phyloP scores from a whole-genome alignment of 192 early-diverging fungal genomes.

The Backusella macrospora region DNA sequence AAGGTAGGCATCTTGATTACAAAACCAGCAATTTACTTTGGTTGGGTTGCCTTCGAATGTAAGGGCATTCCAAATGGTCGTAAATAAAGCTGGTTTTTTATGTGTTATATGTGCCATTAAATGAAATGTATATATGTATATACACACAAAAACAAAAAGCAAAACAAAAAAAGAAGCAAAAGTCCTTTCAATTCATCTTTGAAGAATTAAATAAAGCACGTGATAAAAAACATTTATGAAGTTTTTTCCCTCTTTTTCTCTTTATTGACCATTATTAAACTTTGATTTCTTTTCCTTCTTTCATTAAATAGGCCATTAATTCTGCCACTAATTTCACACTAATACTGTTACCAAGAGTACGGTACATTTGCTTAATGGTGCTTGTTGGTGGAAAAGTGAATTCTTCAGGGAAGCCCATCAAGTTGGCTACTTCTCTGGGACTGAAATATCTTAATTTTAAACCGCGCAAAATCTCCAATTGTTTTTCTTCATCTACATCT shows the following conservation, averaged over 20 bases:
- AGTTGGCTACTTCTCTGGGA: constrained; percentile 66
- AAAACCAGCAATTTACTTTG: constrained; percentile 29
- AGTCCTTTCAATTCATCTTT: not conserved
- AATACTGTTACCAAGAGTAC: constrained; percentile 90
- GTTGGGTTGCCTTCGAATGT: not conserved
- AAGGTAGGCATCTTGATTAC: constrained; percentile 22
- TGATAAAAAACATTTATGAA: too few species aligned
- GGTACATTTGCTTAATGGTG: constrained; percentile 75
- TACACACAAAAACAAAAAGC: not conserved
- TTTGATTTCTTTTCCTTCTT: constrained; percentile 27
- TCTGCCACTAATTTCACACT: constrained; percentile 81
- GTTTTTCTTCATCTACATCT: constrained; percentile 34
- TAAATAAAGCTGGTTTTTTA: not conserved
- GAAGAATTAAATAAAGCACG: not conserved
- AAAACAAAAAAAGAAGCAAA: not conserved
- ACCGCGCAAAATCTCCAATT: constrained; percentile 38
- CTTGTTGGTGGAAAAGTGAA: constrained; percentile 75
- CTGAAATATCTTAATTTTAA: constrained; percentile 59
- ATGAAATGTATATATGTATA: not conserved
- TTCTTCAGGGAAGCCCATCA: constrained; percentile 78
- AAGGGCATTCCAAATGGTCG: not conserved
- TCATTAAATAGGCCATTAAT: constrained; percentile 72
- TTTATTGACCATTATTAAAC: not conserved
- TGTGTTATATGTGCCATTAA: constrained; percentile 1
- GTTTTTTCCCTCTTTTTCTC: not conserved